A percentile compares a stretch with the other conserved stretches of the same genome.
Evolutionary conservation across 2,329 filamentous ascomycete species (phyloP).

Genomic region (Trichocomaceae sp.): DNA sequence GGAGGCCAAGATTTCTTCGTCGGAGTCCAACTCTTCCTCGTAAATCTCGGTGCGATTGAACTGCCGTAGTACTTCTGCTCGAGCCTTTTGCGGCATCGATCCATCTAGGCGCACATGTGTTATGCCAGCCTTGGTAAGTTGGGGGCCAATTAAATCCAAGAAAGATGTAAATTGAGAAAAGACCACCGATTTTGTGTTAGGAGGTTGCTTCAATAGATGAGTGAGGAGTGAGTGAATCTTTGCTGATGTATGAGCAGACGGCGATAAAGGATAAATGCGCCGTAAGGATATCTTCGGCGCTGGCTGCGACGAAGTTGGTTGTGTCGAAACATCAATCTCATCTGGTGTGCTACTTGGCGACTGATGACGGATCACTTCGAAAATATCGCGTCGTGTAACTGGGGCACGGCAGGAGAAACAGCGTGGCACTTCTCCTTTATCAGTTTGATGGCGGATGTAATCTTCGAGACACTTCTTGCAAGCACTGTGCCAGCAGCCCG

Average conservation of each 20-base stretch:
- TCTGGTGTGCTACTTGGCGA: slow-evolving; percentile 39
- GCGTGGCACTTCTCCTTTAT: slow-evolving; percentile 66
- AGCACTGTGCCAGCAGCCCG: slow-evolving; percentile 94
- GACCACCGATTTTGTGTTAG: slow-evolving; percentile 75
- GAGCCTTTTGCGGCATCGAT: slow-evolving; percentile 76
- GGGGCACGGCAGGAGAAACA: slow-evolving; percentile 88
- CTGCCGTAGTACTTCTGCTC: slow-evolving; percentile 67
- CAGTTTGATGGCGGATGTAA: slow-evolving; percentile 79
- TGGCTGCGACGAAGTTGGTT: slow-evolving; percentile 26
- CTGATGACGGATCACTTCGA: slow-evolving; percentile 78
- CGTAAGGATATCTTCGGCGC: slow-evolving; percentile 53
- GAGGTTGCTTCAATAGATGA: slow-evolving; percentile 66
- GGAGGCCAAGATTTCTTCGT: slow-evolving; percentile 23
- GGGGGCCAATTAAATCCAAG: slow-evolving; percentile 80
- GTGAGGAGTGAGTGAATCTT: slow-evolving; percentile 77
- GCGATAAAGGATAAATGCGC: slow-evolving; percentile 58
- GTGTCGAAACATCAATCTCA: slow-evolving; percentile 38
- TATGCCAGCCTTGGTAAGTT: slow-evolving; percentile 65
- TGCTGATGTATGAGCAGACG: slow-evolving; percentile 56
- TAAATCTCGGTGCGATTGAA: slow-evolving; percentile 52
- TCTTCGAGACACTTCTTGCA: slow-evolving; percentile 89
- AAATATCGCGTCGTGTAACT: slow-evolving; percentile 77
- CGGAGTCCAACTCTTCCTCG: slow-evolving; percentile 29
- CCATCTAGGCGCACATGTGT: slow-evolving; percentile 84
- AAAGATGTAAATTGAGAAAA: slow-evolving; percentile 98